These are phyloP conservation scores for Medicago lupulina DNA, from an alignment of 306 rosid species.

Conservation along the genomic window DNA sequence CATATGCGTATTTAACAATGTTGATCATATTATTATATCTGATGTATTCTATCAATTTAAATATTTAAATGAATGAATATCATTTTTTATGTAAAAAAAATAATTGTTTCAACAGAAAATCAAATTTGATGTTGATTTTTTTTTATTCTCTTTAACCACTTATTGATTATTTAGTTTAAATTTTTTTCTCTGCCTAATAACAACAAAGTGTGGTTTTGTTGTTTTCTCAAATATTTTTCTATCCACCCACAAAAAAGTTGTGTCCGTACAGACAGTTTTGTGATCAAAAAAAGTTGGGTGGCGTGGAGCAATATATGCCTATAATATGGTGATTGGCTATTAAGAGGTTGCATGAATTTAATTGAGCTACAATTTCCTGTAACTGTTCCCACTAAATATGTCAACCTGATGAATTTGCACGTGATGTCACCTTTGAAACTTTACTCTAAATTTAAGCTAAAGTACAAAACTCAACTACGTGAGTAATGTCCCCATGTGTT, in stretches of 20 bases:
- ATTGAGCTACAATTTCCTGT: conserved; percentile 37
- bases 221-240: conserved; percentile 28
- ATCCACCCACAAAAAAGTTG: conserved; percentile 22
- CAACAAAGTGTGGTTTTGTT: conserved; percentile 25
- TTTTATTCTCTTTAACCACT: too few species aligned
- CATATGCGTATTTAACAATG: too few species aligned
- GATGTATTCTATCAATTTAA: too few species aligned
- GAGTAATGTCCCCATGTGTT: conserved; percentile 40
- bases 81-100: too few species aligned
- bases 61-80: too few species aligned
- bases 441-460: conserved; percentile 47
- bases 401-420: conserved; percentile 33
- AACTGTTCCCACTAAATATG: conserved; percentile 45
- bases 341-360: neutral
- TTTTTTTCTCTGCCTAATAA: neutral
- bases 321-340: neutral
- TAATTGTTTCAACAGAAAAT: too few species aligned
- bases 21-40: too few species aligned
- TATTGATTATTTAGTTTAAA: too few species aligned
- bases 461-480: conserved; percentile 45
- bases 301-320: conserved; percentile 50
- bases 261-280: conserved; percentile 53
- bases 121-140: too few species aligned
- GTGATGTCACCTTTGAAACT: conserved; percentile 41
- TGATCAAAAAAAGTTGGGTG: conserved; percentile 42